Base-by-base conservation (phyloP, 148 eudicot species). In the Dianthus caryophyllus region DNA sequence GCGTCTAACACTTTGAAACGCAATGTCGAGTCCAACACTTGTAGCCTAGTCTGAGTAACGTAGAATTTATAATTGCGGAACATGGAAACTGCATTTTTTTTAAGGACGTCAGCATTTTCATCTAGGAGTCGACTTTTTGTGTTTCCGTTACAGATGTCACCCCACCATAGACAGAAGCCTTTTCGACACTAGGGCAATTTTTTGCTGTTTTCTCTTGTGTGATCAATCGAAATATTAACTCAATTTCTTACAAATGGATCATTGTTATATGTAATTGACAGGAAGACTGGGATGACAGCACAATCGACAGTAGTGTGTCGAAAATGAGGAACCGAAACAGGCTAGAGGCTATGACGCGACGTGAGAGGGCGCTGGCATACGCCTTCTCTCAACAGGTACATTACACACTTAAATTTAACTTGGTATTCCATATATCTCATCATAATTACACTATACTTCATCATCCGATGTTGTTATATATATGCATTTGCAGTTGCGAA, bases 281-380 rank as follows among this genome's bases (percentile, higher is more conserved):
- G 90, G 90, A 84, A 69, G 86, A 83, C 36, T 90, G 97, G 97
- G 91, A 90, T 61, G 87, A 85, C 66, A 90, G 97, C 86, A 85
- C 85, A 0, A 77, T 85, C 30, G 81, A 87, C 58, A 87, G 94
- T 81, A 81, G 70, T 60, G 77, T 80, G 50, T 71, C 85, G 46
- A 84, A 81, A 74, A 78, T 84, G 90, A 87, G 87, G 71, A 70
- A 73, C 25, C 88, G 78, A 76, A 79, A 82, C 75, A 85, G 81
- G 73, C 61, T 80, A 47, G 97, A 90, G 73, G 97, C 97, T 63
- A 86, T 85, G 68, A 87, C 97, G 7, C 82, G 97, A 78, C 90
- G 97, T 29, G 97, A 90, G 71, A 84, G 88, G 61, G 97, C 97
- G 24, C 81, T 90, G 20, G 94, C 94, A 24, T 90, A 90, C 76